Base-by-base conservation (phyloP, 192 early-diverging fungal species). In the Podila epigama region DNA sequence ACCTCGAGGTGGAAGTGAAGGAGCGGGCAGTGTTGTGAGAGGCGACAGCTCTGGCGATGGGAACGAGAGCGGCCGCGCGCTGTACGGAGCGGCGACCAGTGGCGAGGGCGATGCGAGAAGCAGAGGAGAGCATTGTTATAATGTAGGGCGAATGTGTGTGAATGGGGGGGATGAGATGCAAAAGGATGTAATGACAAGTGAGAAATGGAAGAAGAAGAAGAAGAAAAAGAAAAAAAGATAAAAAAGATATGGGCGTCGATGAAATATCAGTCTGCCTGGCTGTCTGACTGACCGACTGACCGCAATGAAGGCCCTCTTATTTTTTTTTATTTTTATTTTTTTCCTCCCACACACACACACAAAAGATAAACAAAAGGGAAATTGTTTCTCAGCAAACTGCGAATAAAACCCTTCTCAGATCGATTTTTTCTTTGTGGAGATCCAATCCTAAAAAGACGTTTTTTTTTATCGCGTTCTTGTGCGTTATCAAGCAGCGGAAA, bases 1-100 rank as follows among this genome's bases (percentile, higher is more conserved):
- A 64, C 70, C 81, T 82, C 60, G 77, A 51, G 18, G 78, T 65
- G 39, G 70, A 37, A 50, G 82, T 77, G 79, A 82, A 81, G 33
- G 82, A 33, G 57, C 85, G 85, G 51, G 54, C 70, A 42, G 73
- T 53, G 60, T 63, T 67, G 35, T 59, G 61, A 37, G 81, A 70
- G 56, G 58, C 66, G 35, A 63, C 62, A 60, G 66, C 50, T 25
- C 66, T 68, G 55, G 73, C 35, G 48, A 68, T 53, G 37, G 73
- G 73, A 5, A 68, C 60, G 32, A 77, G 66, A 44, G 73, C 61
- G 37, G 73, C 73, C 35, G 60, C 66, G 60, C 65, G 73, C 53
- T 68, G 60, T 48, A 62, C 71, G 44, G 73, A 53, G 57, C 73
- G 73, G 28, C 73, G 73, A 27, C 73, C 73, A 33, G 73, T 48